phyloP scores from a whole-genome alignment of 116 monocot species.

The Papilionanthe hybrid region DNA sequence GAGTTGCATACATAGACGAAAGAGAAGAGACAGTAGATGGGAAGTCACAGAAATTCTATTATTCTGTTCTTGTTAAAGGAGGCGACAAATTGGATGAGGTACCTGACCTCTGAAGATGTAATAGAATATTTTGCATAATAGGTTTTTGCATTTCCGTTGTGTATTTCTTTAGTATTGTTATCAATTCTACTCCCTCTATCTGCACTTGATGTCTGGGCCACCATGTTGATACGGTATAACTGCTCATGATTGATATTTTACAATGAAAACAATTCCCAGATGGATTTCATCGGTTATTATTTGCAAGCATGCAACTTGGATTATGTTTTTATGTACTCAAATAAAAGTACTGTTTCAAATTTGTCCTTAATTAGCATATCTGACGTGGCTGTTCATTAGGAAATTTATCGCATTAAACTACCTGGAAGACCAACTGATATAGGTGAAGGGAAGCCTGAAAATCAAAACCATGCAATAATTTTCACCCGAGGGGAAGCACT shows the following conservation, averaged over 20 bases:
- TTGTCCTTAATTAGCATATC: neutral
- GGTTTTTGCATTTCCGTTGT: neutral
- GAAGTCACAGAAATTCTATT: constrained; percentile 59
- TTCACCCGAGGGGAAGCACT: constrained; percentile 94
- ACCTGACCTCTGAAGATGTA: constrained; percentile 12
- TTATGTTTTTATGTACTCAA: neutral
- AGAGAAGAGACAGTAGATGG: constrained; percentile 60
- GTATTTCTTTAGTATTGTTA: neutral
- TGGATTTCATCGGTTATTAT: neutral
- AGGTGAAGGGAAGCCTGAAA: constrained; percentile 98
- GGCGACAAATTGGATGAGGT: constrained; percentile 93
- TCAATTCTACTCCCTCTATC: neutral
- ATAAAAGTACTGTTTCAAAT: neutral
- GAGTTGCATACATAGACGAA: constrained; percentile 96
- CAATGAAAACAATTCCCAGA: neutral
- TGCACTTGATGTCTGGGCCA: neutral
- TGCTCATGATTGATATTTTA: neutral
- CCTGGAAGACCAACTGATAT: constrained; percentile 84
- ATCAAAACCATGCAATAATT: constrained; percentile 95
- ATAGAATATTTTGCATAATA: neutral
- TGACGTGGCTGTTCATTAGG: constrained; percentile 28
- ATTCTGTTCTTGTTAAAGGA: constrained; percentile 97
- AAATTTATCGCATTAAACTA: constrained; percentile 94
- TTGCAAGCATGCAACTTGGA: neutral
- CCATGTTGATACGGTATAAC: neutral